Percentiles rank a stretch among this genome's conserved stretches.
Evolutionary conservation across 1,284 basidiomycete genomes (phyloP).

Genomic region (Coniferiporia sulphurascens): DNA sequence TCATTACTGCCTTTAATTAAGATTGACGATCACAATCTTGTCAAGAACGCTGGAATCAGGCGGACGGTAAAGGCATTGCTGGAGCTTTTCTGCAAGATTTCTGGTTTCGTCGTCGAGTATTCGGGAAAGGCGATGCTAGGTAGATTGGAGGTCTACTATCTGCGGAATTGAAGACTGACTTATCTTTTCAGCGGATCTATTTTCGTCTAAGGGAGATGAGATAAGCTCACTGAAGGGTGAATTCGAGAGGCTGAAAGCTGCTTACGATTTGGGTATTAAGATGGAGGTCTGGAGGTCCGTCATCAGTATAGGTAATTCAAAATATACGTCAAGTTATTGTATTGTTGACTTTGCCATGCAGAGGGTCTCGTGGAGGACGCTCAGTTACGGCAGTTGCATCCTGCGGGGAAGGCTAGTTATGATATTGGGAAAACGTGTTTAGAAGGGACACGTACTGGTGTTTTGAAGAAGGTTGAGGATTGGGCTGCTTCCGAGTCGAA

Average conservation of each 20-base stretch:
- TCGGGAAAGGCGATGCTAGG: not conserved
- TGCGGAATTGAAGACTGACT: not conserved
- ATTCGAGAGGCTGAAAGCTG: not conserved
- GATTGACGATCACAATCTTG: not conserved
- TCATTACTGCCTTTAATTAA: not conserved
- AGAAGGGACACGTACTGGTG: not conserved
- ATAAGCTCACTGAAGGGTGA: not conserved
- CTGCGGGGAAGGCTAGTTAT: not conserved
- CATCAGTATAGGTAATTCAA: not conserved
- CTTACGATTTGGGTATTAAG: not conserved
- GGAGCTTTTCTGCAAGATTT: not conserved
- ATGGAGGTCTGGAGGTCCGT: not conserved
- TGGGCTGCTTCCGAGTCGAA: constrained; percentile 15
- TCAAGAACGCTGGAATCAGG: not conserved
- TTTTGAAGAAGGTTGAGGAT: not conserved
- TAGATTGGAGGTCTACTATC: too few species aligned
- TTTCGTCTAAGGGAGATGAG: not conserved
- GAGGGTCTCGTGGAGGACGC: not conserved
- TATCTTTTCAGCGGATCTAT: not conserved
- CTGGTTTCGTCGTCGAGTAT: not conserved
- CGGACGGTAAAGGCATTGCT: not conserved
- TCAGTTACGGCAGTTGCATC: not conserved
- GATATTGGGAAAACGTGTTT: not conserved
- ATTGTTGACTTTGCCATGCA: not conserved
- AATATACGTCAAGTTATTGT: not conserved